Percentiles rank a stretch among this genome's conserved stretches.
phyloP scores from a whole-genome alignment of 2,329 filamentous ascomycete genomes.

The Cercospora nicotianae region DNA sequence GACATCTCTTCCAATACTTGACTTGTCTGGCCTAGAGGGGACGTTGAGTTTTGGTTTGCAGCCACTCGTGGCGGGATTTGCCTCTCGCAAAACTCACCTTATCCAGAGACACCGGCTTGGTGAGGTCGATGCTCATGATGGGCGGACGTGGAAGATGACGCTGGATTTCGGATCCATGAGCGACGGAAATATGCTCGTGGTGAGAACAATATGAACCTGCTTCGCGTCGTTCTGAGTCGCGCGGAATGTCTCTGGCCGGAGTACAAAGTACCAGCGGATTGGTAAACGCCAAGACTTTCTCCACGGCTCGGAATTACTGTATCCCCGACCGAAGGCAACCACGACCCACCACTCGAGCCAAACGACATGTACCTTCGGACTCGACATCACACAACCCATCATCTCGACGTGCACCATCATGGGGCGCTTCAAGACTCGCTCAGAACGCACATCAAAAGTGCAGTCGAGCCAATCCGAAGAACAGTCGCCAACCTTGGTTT shows the following conservation, averaged over 20 bases:
- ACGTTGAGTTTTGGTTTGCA: slow-evolving; percentile 1
- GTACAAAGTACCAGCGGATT: not conserved
- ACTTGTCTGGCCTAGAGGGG: slow-evolving; percentile 58
- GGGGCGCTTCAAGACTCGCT: not conserved
- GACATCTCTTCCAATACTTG: slow-evolving; percentile 89
- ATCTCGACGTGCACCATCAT: not conserved
- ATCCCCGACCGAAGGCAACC: not conserved
- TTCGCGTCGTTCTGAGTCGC: not conserved
- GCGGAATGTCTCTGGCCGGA: not conserved
- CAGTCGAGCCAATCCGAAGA: not conserved
- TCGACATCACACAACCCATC: not conserved
- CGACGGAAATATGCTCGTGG: not conserved
- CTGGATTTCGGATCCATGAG: not conserved
- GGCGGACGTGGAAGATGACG: not conserved
- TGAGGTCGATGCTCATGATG: slow-evolving; percentile 16
- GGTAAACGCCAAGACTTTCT: not conserved
- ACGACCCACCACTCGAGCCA: not conserved
- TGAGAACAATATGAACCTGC: slow-evolving; percentile 4
- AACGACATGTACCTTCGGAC: not conserved
- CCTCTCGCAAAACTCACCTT: slow-evolving; percentile 16
- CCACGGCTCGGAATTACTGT: not conserved
- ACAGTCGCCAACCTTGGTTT: not conserved
- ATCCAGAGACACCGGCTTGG: slow-evolving; percentile 20
- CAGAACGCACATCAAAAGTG: not conserved
- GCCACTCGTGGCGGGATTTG: not conserved